Conservation (phyloP, 768 basidiomycete genomes). For the Suillus brevipes region DNA sequence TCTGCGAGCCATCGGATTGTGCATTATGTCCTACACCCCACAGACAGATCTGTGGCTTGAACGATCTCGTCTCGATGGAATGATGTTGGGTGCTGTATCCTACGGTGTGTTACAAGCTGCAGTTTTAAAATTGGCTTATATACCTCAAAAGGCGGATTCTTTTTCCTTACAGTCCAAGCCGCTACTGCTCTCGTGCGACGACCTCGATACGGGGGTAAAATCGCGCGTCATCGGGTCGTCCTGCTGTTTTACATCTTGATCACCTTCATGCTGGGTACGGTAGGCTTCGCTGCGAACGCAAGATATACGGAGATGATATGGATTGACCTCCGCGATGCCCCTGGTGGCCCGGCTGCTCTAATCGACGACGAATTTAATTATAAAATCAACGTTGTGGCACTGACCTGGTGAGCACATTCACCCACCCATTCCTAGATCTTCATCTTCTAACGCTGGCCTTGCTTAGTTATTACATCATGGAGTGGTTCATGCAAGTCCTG, state of each 20-base stretch:
- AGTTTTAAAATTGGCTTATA: not conserved
- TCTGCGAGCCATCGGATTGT: not conserved
- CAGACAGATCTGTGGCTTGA: constrained; percentile 28
- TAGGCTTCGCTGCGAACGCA: constrained; percentile 18
- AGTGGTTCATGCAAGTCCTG: not conserved
- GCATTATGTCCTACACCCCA: constrained; percentile 22
- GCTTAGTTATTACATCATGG: not conserved
- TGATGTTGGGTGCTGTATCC: constrained; percentile 20
- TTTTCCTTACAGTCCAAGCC: not conserved
- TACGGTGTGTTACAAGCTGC: constrained; percentile 18
- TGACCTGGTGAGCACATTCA: not conserved
- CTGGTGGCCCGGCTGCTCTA: not conserved
- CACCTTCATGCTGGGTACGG: constrained; percentile 16
- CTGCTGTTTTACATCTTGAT: not conserved
- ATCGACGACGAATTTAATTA: not conserved
- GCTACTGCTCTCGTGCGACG: not conserved
- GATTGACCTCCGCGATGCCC: not conserved
- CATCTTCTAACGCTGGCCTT: not conserved
- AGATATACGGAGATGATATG: constrained; percentile 18
- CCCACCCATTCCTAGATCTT: not conserved
- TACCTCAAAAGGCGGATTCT: constrained; percentile 16
- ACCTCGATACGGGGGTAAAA: not conserved
- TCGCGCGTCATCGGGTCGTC: not conserved
- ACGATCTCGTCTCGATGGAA: constrained; percentile 26
- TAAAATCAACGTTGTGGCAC: not conserved